A percentile compares a stretch with the other conserved stretches of the same genome.
These are phyloP conservation scores for Trametes polyzona DNA, from an alignment of 1,284 basidiomycete species.

Conservation along the genomic window DNA sequence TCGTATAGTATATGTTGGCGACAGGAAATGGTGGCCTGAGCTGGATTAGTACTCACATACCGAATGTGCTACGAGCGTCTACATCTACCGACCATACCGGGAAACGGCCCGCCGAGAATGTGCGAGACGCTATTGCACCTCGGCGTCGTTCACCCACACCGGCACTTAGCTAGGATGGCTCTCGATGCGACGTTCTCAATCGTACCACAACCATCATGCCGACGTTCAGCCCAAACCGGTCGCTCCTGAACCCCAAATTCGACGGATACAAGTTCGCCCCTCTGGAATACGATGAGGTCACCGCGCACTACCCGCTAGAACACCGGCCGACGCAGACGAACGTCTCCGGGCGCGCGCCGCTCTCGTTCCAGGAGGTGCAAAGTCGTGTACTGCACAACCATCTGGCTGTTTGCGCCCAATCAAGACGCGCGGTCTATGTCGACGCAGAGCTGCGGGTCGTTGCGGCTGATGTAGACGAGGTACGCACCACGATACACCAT, in stretches of 20 bases:
- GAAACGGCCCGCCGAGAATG: conserved; percentile 15
- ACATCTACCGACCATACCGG: too few species aligned
- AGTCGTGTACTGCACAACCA: conserved; percentile 88
- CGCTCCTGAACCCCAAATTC: conserved; percentile 80
- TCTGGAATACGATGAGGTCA: conserved; percentile 56
- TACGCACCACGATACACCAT: conserved; percentile 40
- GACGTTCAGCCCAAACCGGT: conserved; percentile 42
- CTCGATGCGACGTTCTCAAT: background rate
- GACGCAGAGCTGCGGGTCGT: conserved; percentile 71
- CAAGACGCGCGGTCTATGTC: conserved; percentile 65
- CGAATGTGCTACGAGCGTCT: too few species aligned
- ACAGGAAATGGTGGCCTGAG: too few species aligned
- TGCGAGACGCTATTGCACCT: background rate
- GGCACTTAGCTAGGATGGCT: background rate
- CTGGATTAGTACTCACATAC: too few species aligned
- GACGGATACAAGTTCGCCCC: conserved; percentile 81
- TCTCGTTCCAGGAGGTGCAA: conserved; percentile 82
- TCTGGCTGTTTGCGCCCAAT: conserved; percentile 54
- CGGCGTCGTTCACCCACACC: too few species aligned
- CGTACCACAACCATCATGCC: conserved; percentile 16
- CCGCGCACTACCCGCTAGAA: conserved; percentile 54
- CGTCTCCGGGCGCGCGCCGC: conserved; percentile 56
- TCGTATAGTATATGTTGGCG: too few species aligned
- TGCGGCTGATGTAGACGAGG: conserved; percentile 59
- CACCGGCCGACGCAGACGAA: conserved; percentile 64